Evolutionary conservation across 257 asterid species (phyloP).

Genomic region (Jacaranda mimosifolia): DNA sequence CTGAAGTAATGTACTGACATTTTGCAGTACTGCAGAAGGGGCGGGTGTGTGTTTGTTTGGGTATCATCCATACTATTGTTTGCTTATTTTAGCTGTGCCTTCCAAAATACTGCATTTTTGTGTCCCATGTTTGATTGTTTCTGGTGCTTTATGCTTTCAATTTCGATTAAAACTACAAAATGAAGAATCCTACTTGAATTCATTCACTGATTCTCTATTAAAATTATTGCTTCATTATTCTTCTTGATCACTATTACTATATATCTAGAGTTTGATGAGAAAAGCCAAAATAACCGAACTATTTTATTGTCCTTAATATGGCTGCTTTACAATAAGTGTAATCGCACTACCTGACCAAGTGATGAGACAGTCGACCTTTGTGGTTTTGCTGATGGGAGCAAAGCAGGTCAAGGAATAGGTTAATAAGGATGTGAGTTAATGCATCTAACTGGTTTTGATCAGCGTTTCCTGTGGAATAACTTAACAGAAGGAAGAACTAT

Average conservation of each 20-base stretch:
- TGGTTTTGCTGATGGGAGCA: not conserved
- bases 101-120: too few relatives aligned
- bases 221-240: not conserved
- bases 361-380: not conserved
- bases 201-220: not conserved
- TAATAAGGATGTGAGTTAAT: not conserved
- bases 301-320: not conserved
- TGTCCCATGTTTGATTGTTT: not conserved
- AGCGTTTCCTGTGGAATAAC: not conserved
- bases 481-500: not conserved
- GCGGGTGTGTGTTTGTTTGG: too few relatives aligned
- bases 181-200: not conserved
- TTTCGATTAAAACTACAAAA: not conserved
- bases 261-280: not conserved
- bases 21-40: not conserved
- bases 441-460: not conserved
- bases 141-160: not conserved
- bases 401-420: not conserved
- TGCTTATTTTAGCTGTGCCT: too few relatives aligned
- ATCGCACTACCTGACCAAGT: not conserved
- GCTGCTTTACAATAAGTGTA: not conserved
- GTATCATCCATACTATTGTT: too few relatives aligned
- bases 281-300: slow-evolving; percentile 5
- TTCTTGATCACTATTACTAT: not conserved
- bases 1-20: not conserved